These are phyloP conservation scores for Alectoria sarmentosa DNA, from an alignment of 495 filamentous ascomycete genomes.

Conservation along the genomic window DNA sequence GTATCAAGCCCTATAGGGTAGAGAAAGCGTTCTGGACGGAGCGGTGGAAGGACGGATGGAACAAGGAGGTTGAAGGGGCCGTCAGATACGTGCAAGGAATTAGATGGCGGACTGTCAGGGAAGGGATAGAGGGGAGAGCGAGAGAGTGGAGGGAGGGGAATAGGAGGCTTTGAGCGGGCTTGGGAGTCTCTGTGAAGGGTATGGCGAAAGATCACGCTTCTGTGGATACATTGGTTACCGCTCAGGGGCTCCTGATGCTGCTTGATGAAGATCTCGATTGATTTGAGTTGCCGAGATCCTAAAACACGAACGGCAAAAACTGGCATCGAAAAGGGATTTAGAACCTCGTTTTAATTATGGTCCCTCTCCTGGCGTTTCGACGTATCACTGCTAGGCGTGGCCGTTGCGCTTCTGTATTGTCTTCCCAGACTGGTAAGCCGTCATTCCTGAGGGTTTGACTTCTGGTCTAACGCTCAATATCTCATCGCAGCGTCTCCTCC, in stretches of 20 bases:
- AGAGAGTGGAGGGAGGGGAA: slow-evolving; percentile 20
- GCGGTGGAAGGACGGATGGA: slow-evolving; percentile 72
- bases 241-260: background rate
- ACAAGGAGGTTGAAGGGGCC: slow-evolving; percentile 60
- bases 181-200: background rate
- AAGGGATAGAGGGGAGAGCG: slow-evolving; percentile 40
- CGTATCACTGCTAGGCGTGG: background rate
- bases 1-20: slow-evolving; percentile 15
- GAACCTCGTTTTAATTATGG: background rate
- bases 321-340: background rate
- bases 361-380: background rate
- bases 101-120: slow-evolving; percentile 54
- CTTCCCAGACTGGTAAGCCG: background rate
- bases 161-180: slow-evolving; percentile 17
- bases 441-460: background rate
- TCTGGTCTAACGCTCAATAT: too few species aligned
- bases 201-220: background rate
- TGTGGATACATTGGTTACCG: background rate
- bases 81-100: slow-evolving; percentile 61
- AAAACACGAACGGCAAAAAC: too few species aligned
- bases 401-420: background rate
- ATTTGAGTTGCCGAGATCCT: background rate
- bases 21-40: slow-evolving; percentile 49
- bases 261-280: background rate
- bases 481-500: too few species aligned